These are phyloP conservation scores for Anacardium occidentale DNA, from an alignment of 345 rosid genomes.

Conservation along the genomic window DNA sequence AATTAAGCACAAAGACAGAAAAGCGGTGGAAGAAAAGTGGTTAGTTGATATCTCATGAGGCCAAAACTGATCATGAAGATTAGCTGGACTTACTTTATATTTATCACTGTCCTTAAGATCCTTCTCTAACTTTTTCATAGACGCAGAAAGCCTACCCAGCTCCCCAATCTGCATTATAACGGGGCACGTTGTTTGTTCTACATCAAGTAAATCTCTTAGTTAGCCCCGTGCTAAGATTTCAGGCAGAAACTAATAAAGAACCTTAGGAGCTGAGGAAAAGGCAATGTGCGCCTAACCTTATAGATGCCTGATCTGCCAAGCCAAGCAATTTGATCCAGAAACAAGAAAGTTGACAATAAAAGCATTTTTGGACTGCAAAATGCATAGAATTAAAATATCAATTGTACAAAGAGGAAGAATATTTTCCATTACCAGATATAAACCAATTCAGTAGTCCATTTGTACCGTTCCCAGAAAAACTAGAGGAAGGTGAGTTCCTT, in stretches of 20 bases:
- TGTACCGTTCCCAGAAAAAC: conserved; percentile 83
- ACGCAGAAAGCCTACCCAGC: conserved; percentile 76
- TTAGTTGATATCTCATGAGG: neutral
- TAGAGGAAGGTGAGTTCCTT: conserved; percentile 86
- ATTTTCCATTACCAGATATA: too few relatives aligned
- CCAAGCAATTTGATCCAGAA: conserved; percentile 98
- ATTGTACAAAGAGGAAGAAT: conserved; percentile 7
- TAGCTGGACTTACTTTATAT: conserved; percentile 43
- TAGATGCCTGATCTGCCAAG: conserved; percentile 91
- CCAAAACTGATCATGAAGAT: neutral
- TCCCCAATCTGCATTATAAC: conserved; percentile 63
- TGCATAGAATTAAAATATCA: conserved; percentile 18
- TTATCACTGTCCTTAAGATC: conserved; percentile 68
- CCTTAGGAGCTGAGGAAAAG: conserved; percentile 3
- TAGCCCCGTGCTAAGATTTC: conserved; percentile 9
- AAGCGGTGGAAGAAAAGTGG: neutral
- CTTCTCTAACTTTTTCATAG: conserved; percentile 75
- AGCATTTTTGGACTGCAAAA: conserved; percentile 84
- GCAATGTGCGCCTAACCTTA: conserved; percentile 48
- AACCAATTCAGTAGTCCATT: neutral
- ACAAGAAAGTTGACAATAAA: conserved; percentile 80
- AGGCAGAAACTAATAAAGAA: conserved; percentile 12
- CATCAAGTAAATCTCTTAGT: neutral
- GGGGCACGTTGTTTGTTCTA: conserved; percentile 78
- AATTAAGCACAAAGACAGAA: neutral